Evolutionary conservation across 1,139 yeast genomes (phyloP).

Genomic region (Hanseniaspora uvarum): DNA sequence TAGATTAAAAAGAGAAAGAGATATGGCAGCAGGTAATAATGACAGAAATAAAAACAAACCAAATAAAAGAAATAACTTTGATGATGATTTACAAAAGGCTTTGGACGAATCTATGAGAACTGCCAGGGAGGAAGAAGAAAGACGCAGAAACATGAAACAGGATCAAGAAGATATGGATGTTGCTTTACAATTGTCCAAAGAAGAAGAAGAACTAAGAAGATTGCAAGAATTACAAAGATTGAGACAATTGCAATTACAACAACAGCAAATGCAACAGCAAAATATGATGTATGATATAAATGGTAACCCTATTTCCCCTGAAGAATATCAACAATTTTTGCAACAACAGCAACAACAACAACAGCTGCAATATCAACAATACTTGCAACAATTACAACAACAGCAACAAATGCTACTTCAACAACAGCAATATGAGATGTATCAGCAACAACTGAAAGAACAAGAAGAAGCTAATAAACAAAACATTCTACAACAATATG

Average conservation of each 20-base stretch:
- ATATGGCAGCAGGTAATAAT: slow-evolving; percentile 31
- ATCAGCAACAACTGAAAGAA: slow-evolving; percentile 30
- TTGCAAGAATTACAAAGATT: slow-evolving; percentile 40
- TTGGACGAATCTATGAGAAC: slow-evolving; percentile 71
- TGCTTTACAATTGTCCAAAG: slow-evolving; percentile 74
- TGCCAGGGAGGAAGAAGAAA: slow-evolving; percentile 73
- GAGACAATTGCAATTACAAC: slow-evolving; percentile 38
- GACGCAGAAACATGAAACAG: slow-evolving; percentile 36
- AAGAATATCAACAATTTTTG: slow-evolving; percentile 34
- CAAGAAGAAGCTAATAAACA: slow-evolving; percentile 30
- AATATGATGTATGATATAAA: slow-evolving; percentile 51
- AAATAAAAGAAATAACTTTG: slow-evolving; percentile 29
- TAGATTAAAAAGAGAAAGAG: slow-evolving; percentile 65
- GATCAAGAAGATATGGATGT: slow-evolving; percentile 65
- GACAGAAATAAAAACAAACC: slow-evolving; percentile 27
- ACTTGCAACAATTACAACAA: slow-evolving; percentile 21
- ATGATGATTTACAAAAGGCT: slow-evolving; percentile 70
- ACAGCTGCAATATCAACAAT: slow-evolving; percentile 27
- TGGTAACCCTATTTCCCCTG: slow-evolving; percentile 60
- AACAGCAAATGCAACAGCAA: slow-evolving; percentile 35
- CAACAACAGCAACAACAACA: slow-evolving; percentile 34
- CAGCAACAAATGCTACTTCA: slow-evolving; percentile 30
- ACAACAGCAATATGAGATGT: slow-evolving; percentile 32
- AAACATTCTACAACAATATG: slow-evolving; percentile 33
- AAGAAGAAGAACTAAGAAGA: slow-evolving; percentile 74